Conservation (phyloP, 2,329 filamentous ascomycete species). For the Microcera coccophila region DNA sequence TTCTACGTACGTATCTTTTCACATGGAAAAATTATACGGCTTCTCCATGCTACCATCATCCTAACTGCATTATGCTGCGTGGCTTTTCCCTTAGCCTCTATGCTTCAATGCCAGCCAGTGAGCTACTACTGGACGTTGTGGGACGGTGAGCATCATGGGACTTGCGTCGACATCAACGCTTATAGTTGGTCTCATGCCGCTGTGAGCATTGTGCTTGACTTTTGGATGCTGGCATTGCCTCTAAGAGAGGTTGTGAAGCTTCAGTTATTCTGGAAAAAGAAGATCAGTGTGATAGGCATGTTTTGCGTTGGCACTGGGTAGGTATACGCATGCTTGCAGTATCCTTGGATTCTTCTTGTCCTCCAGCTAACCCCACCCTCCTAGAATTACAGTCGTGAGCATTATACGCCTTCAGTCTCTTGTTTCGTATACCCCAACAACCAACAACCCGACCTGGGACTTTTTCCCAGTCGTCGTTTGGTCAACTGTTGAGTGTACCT, state of each 20-base stretch:
- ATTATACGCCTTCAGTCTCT: too few species aligned
- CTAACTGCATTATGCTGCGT: constrained; percentile 31
- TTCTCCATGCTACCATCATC: constrained; percentile 32
- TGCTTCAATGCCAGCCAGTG: constrained; percentile 40
- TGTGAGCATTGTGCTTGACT: not conserved
- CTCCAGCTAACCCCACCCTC: too few species aligned
- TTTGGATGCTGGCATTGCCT: not conserved
- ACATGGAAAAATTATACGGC: constrained; percentile 20
- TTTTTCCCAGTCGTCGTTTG: too few species aligned
- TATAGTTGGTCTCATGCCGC: not conserved
- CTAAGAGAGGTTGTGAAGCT: not conserved
- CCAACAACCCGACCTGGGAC: too few species aligned
- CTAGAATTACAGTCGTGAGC: too few species aligned
- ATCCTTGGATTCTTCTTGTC: too few species aligned
- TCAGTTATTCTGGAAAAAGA: not conserved
- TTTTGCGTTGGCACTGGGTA: not conserved
- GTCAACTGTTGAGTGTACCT: too few species aligned
- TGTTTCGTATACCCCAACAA: too few species aligned
- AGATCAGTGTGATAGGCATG: not conserved
- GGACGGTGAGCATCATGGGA: too few species aligned
- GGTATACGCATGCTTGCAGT: too few species aligned
- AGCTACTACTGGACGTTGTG: constrained; percentile 40
- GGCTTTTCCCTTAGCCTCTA: constrained; percentile 29
- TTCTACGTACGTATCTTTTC: constrained; percentile 44
- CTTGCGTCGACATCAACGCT: not conserved